Conservation (phyloP, 441 rosid genomes). For the Brassica balearica region DNA sequence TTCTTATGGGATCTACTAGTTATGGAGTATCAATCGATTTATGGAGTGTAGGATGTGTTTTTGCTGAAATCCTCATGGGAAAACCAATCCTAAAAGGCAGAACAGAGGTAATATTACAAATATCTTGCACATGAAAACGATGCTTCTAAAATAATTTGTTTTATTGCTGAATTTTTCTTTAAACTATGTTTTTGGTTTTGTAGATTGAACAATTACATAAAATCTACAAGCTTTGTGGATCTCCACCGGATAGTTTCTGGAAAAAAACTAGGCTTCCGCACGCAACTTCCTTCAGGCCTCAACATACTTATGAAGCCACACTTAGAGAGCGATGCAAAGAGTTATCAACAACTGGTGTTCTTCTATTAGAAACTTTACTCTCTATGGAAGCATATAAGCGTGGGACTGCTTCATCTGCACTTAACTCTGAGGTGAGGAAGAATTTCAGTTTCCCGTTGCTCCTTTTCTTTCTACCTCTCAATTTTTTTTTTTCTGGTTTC, state of each 20-base stretch:
- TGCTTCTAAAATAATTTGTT: not conserved
- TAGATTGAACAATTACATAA: conserved; percentile 96
- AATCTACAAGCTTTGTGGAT: conserved; percentile 89
- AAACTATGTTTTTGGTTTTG: not conserved
- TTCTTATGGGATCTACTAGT: conserved; percentile 87
- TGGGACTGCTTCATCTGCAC: conserved; percentile 88
- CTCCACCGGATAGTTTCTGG: conserved; percentile 88
- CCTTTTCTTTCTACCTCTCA: not conserved
- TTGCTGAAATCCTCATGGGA: conserved; percentile 74
- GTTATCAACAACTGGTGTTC: conserved; percentile 53
- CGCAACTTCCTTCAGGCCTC: conserved; percentile 74
- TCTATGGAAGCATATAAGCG: conserved; percentile 82
- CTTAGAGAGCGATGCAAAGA: conserved; percentile 72
- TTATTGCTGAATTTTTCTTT: not conserved
- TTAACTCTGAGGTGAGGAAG: conserved; percentile 62
- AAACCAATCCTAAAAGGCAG: conserved; percentile 89
- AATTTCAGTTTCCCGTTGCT: not conserved
- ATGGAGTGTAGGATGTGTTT: conserved; percentile 95
- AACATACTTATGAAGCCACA: conserved; percentile 65
- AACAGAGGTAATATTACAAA: conserved; percentile 66
- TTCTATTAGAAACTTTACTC: conserved; percentile 71
- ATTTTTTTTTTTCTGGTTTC: not conserved
- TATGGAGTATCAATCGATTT: conserved; percentile 82
- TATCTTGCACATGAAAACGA: not conserved
- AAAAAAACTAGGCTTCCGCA: conserved; percentile 66